Evolutionary conservation across 2,329 filamentous ascomycete genomes (phyloP).

Genomic region (Sporothrix brasiliensis): DNA sequence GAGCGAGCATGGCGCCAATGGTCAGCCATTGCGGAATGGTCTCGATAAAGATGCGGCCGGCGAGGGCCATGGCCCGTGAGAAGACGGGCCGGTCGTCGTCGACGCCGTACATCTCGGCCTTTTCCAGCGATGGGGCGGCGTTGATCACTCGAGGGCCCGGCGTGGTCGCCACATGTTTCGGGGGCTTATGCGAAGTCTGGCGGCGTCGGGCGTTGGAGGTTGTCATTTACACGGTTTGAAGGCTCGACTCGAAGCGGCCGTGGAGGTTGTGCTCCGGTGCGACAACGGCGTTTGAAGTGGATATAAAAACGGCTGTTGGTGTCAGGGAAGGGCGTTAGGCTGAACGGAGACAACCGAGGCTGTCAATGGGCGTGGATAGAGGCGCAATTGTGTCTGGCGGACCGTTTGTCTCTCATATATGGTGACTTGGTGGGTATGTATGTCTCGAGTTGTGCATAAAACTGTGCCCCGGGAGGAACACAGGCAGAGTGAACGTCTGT

Average conservation of each 20-base stretch:
- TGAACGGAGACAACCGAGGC: neutral
- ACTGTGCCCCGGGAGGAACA: neutral
- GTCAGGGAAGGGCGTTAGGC: neutral
- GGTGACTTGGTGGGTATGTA: neutral
- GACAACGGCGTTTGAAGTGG: neutral
- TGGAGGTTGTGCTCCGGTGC: neutral
- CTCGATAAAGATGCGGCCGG: slow-evolving; percentile 58
- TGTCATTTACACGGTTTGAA: slow-evolving; percentile 46
- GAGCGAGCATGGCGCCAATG: slow-evolving; percentile 68
- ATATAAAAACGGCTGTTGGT: neutral
- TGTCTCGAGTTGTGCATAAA: slow-evolving; percentile 24
- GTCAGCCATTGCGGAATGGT: slow-evolving; percentile 66
- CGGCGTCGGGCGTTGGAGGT: slow-evolving; percentile 49
- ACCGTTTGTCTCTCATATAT: slow-evolving; percentile 1
- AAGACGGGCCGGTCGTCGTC: slow-evolving; percentile 55
- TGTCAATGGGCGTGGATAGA: slow-evolving; percentile 6
- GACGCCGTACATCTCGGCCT: slow-evolving; percentile 59
- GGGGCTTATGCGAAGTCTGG: slow-evolving; percentile 51
- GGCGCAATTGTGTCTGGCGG: slow-evolving; percentile 16
- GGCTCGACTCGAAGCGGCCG: neutral
- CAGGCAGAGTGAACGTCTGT: neutral
- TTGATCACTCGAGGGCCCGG: slow-evolving; percentile 57
- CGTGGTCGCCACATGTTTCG: slow-evolving; percentile 44
- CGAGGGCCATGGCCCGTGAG: slow-evolving; percentile 55
- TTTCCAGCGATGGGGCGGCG: slow-evolving; percentile 56